A percentile compares a stretch with the other conserved stretches of the same genome.
These are phyloP conservation scores for Gossypium herbaceum DNA, from an alignment of 345 rosid genomes.

Conservation along the genomic window DNA sequence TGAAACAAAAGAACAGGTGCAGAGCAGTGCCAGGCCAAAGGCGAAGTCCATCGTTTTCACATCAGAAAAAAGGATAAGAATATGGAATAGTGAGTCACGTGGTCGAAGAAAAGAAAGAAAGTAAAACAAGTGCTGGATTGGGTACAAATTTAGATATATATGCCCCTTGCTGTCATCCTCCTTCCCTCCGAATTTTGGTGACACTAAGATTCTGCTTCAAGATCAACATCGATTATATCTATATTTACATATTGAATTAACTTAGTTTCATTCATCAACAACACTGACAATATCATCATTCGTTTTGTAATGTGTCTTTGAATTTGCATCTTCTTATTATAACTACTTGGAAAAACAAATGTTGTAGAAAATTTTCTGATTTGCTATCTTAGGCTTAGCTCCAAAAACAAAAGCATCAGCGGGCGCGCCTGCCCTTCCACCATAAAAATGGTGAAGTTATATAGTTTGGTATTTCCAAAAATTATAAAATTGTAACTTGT, in stretches of 20 bases:
- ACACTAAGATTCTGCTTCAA: background rate
- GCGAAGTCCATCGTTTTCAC: background rate
- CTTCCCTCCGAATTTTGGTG: background rate
- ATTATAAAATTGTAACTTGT: too few species aligned
- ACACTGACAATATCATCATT: background rate
- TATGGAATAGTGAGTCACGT: conserved; percentile 7
- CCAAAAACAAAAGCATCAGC: background rate
- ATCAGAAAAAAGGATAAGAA: background rate
- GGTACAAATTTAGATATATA: background rate
- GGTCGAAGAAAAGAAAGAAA: background rate
- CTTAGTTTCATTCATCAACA: background rate
- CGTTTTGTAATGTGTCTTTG: conserved; percentile 4
- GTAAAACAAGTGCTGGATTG: background rate
- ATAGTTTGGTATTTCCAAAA: too few species aligned
- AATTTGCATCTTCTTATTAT: conserved; percentile 2
- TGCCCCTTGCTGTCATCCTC: background rate
- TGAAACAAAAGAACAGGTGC: background rate
- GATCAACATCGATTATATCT: background rate
- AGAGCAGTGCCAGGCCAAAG: background rate
- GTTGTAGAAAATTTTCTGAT: background rate
- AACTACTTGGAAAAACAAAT: background rate
- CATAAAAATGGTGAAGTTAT: too few species aligned
- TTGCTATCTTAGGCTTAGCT: background rate
- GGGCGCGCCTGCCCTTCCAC: too few species aligned
- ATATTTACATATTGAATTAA: background rate